A percentile compares a stretch with the other conserved stretches of the same genome.
These are phyloP conservation scores for Trypanosoma brucei DNA, from an alignment of 208 protist genomes.

Conservation along the genomic window DNA sequence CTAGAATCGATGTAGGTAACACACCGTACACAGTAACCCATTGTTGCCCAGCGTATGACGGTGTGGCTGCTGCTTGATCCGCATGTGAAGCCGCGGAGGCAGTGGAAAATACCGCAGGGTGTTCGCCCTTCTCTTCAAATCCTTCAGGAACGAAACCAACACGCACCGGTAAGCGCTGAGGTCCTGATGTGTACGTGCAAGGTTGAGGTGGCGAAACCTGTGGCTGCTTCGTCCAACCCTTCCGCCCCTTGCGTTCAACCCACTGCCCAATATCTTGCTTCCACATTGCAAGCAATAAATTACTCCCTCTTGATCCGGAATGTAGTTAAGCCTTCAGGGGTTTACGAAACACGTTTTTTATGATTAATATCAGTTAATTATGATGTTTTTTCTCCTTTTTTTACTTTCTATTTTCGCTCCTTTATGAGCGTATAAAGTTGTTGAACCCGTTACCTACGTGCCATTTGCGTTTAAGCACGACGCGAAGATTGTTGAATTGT, in stretches of 20 bases:
- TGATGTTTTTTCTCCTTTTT: too few relatives aligned
- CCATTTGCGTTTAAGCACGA: too few relatives aligned
- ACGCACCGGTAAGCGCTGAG: slow-evolving; percentile 4
- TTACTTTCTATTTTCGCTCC: too few relatives aligned
- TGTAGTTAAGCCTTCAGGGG: too few relatives aligned
- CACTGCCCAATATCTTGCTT: slow-evolving; percentile 57
- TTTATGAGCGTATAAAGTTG: too few relatives aligned
- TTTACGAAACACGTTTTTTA: too few relatives aligned
- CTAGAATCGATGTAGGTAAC: slow-evolving; percentile 30
- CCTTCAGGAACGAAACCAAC: slow-evolving; percentile 28
- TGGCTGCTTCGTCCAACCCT: slow-evolving; percentile 12
- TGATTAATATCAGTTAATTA: too few relatives aligned
- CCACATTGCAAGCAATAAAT: slow-evolving; percentile 33
- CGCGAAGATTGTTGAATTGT: too few relatives aligned
- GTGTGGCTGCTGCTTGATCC: too few relatives aligned
- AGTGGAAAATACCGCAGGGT: background rate
- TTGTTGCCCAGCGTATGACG: background rate
- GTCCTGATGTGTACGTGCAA: background rate
- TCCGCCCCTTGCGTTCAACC: slow-evolving; percentile 59
- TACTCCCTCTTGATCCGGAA: too few relatives aligned
- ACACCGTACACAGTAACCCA: slow-evolving; percentile 58
- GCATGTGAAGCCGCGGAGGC: too few relatives aligned
- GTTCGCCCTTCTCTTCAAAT: slow-evolving; percentile 19
- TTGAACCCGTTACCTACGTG: too few relatives aligned
- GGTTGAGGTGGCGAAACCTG: slow-evolving; percentile 2